Percentiles rank a stretch among this genome's conserved stretches.
phyloP scores from a whole-genome alignment of 371 early-diverging fungal genomes.

The Rhizopus microsporus region DNA sequence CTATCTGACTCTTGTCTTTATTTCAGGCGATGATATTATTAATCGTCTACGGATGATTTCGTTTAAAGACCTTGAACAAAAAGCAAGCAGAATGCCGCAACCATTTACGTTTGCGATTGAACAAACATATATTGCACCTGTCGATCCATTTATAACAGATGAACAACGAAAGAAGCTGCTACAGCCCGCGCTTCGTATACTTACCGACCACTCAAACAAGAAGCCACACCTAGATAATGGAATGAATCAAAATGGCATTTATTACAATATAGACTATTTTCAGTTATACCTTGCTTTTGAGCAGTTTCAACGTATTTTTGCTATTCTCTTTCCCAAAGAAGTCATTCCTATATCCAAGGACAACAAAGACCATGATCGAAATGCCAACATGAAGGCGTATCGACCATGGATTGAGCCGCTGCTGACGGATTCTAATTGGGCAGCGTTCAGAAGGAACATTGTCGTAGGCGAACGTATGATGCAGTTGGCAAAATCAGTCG shows the following conservation, averaged over 20 bases:
- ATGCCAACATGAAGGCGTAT: slow-evolving; percentile 51
- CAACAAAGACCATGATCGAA: slow-evolving; percentile 45
- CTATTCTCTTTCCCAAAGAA: slow-evolving; percentile 36
- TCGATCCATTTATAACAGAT: slow-evolving; percentile 12
- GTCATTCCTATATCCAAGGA: slow-evolving; percentile 21
- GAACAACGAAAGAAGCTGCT: slow-evolving; percentile 36
- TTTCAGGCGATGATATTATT: slow-evolving; percentile 50
- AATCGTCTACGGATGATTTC: slow-evolving; percentile 41
- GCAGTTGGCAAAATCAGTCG: slow-evolving; percentile 45
- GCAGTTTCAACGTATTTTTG: slow-evolving; percentile 47
- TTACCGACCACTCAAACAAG: slow-evolving; percentile 46
- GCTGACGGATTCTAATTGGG: slow-evolving; percentile 49
- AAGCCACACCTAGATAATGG: slow-evolving; percentile 55
- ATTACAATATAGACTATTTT: slow-evolving; percentile 56
- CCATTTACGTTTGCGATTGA: slow-evolving; percentile 40
- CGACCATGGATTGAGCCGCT: slow-evolving; percentile 47
- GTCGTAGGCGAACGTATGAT: slow-evolving; percentile 53
- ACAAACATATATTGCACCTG: slow-evolving; percentile 5
- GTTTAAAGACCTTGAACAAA: slow-evolving; percentile 44
- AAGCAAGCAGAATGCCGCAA: slow-evolving; percentile 33
- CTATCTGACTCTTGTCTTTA: neutral
- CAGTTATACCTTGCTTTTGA: slow-evolving; percentile 50
- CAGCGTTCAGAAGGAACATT: slow-evolving; percentile 52
- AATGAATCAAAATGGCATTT: slow-evolving; percentile 56
- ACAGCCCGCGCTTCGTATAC: slow-evolving; percentile 36